phyloP scores from a whole-genome alignment of 805 yeast species.

The Cyberlindnera japonica region DNA sequence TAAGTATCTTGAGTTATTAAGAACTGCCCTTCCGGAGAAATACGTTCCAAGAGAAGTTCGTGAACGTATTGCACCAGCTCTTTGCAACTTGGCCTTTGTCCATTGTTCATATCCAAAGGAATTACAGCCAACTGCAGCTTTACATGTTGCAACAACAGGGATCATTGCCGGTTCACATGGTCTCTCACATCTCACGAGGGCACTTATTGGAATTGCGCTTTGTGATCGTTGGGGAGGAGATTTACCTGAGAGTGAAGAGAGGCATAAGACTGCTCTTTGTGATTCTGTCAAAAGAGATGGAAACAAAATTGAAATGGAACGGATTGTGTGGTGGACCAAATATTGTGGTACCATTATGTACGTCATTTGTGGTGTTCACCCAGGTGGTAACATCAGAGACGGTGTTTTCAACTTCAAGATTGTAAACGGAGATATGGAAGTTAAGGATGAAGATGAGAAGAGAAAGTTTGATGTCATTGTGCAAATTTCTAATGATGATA shows the following conservation, averaged over 20 bases:
- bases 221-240: constrained; percentile 85
- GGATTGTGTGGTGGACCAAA: constrained; percentile 67
- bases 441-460: constrained; percentile 30
- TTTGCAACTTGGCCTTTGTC: constrained; percentile 70
- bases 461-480: constrained; percentile 39
- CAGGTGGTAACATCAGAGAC: constrained; percentile 73
- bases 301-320: constrained; percentile 38
- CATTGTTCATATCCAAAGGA: constrained; percentile 78
- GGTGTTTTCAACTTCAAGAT: constrained; percentile 47
- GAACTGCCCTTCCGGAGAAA: constrained; percentile 53
- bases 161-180: constrained; percentile 76
- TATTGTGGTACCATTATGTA: constrained; percentile 72
- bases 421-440: constrained; percentile 28
- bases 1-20: constrained; percentile 50
- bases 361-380: constrained; percentile 76
- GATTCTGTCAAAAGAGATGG: constrained; percentile 46
- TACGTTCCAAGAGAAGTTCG: constrained; percentile 56
- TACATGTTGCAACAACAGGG: constrained; percentile 71
- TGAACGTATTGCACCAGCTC: constrained; percentile 61
- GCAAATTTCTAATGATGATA: constrained; percentile 46
- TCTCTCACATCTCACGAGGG: constrained; percentile 65
- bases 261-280: constrained; percentile 43
- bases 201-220: constrained; percentile 66
- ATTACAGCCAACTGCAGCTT: constrained; percentile 68
- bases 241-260: constrained; percentile 52